phyloP scores from a whole-genome alignment of 805 yeast species.

The Pichia gijzeniarum region DNA sequence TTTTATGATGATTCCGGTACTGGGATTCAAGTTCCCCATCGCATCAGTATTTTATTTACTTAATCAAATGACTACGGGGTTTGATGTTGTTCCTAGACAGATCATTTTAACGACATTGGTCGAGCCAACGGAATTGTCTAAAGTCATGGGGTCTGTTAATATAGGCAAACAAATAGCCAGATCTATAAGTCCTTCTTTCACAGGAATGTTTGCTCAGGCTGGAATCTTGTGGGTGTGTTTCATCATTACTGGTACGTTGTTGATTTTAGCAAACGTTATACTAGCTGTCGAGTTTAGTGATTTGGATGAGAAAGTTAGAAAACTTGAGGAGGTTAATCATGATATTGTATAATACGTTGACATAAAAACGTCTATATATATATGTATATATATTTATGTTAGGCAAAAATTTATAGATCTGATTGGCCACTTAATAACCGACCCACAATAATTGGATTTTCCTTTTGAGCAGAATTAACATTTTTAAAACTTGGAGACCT shows the following conservation, averaged over 20 bases:
- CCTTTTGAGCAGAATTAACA: conserved; percentile 3
- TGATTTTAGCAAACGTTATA: conserved; percentile 43
- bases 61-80: conserved; percentile 60
- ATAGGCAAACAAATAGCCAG: conserved; percentile 82
- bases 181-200: conserved; percentile 71
- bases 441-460: conserved; percentile 18
- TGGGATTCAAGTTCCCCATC: conserved; percentile 27
- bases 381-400: no score
- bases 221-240: conserved; percentile 45
- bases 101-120: conserved; percentile 66
- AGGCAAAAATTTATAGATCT: conserved; percentile 18
- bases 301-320: conserved; percentile 30
- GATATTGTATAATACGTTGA: conserved; percentile 12
- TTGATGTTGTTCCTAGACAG: conserved; percentile 93
- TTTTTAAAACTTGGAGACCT: conserved; percentile 11
- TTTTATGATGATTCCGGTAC: conserved; percentile 46
- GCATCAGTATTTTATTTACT: conserved; percentile 49
- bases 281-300: conserved; percentile 37
- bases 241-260: conserved; percentile 43
- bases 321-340: conserved; percentile 16
- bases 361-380: no score
- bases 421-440: conserved; percentile 21
- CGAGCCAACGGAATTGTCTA: conserved; percentile 55
- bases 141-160: conserved; percentile 79
- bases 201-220: conserved; percentile 63